Conservation (phyloP, 2,329 filamentous ascomycete genomes). For the Geosmithia putterillii region DNA sequence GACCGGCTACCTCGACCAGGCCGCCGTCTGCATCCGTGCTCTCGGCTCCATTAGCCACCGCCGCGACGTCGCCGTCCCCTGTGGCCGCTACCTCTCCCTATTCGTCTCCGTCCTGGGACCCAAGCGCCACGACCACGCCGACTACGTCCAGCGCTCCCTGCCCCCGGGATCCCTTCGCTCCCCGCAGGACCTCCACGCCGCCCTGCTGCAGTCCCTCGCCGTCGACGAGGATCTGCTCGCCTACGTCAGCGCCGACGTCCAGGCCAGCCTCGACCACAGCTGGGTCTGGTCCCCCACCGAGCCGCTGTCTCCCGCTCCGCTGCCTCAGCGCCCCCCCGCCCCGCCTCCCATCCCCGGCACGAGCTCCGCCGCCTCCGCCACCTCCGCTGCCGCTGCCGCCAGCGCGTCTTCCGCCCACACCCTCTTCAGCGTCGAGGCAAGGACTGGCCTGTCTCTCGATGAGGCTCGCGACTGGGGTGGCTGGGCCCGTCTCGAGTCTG, state of each 20-base stretch:
- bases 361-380: constrained; percentile 8
- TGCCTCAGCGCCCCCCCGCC: not conserved
- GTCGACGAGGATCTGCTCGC: constrained; percentile 80
- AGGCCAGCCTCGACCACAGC: constrained; percentile 61
- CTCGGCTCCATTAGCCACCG: constrained; percentile 58
- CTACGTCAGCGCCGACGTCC: constrained; percentile 77
- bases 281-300: constrained; percentile 61
- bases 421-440: constrained; percentile 31
- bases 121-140: constrained; percentile 34
- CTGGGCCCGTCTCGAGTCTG: constrained; percentile 61
- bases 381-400: constrained; percentile 4
- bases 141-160: constrained; percentile 20
- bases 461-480: constrained; percentile 62
- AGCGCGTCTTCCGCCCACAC: constrained; percentile 2
- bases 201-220: constrained; percentile 18
- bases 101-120: constrained; percentile 58
- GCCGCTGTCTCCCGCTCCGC: constrained; percentile 6
- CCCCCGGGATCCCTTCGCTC: constrained; percentile 17
- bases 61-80: constrained; percentile 62
- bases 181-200: constrained; percentile 10
- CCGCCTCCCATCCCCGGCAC: constrained; percentile 1
- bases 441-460: constrained; percentile 40
- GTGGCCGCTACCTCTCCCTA: constrained; percentile 71
- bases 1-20: constrained; percentile 58
- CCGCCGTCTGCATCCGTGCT: constrained; percentile 60